phyloP scores from a whole-genome alignment of 2,329 filamentous ascomycete species.

The Phaeosphaeria sp. region DNA sequence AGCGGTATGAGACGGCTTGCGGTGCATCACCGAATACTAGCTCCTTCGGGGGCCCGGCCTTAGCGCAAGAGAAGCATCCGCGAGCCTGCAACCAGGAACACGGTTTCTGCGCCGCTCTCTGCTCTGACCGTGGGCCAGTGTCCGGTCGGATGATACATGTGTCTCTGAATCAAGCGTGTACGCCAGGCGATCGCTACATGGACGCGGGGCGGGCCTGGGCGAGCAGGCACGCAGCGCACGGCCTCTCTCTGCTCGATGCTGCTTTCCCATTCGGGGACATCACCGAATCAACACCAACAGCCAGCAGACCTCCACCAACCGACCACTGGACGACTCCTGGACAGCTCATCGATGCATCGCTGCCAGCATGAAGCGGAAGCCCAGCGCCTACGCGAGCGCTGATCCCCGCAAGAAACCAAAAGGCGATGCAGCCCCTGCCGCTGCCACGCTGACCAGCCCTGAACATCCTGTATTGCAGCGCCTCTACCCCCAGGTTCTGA shows the following conservation, averaged over 20 bases:
- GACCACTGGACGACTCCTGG: neutral
- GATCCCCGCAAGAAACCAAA: conserved; percentile 33
- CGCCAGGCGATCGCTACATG: neutral
- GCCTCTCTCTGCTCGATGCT: neutral
- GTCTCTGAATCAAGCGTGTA: neutral
- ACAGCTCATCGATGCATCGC: conserved; percentile 3
- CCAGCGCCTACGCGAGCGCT: conserved; percentile 22
- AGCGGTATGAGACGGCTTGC: too few relatives aligned
- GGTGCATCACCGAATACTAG: too few relatives aligned
- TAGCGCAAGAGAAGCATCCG: neutral
- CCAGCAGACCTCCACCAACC: neutral
- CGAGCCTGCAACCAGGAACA: neutral
- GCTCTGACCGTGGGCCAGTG: neutral
- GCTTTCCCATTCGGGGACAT: conserved; percentile 3
- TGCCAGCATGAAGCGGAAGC: conserved; percentile 43
- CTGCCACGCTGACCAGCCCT: conserved; percentile 40
- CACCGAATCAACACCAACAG: neutral
- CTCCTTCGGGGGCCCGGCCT: too few relatives aligned
- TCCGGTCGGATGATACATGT: neutral
- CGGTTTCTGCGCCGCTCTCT: neutral
- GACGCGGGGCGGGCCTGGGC: neutral
- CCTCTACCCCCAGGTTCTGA: conserved; percentile 71
- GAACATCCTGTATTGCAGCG: conserved; percentile 70
- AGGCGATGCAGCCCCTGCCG: conserved; percentile 33
- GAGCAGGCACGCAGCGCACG: neutral